A percentile compares a stretch with the other conserved stretches of the same genome.
phyloP scores from a whole-genome alignment of 75 land plant species.

The Picea glauca region DNA sequence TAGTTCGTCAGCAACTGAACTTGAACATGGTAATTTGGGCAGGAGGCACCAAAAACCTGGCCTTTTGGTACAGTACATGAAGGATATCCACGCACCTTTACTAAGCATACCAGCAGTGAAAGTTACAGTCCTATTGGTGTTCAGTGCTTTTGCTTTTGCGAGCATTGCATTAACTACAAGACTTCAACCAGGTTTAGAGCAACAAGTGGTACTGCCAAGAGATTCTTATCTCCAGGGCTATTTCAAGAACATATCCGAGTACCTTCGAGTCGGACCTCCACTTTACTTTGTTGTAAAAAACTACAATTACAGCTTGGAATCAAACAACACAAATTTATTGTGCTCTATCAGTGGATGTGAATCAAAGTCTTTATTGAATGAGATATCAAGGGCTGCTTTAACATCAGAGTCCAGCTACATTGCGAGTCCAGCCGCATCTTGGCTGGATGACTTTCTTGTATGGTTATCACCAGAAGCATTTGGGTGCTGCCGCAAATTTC shows the following conservation, averaged over 20 bases:
- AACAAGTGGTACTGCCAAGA: slow-evolving; percentile 79
- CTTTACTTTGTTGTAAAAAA: slow-evolving; percentile 90
- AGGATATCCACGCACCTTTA: slow-evolving; percentile 80
- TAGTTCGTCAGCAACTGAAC: slow-evolving; percentile 16
- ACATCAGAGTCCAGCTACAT: slow-evolving; percentile 76
- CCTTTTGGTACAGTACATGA: slow-evolving; percentile 55
- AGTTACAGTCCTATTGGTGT: slow-evolving; percentile 56
- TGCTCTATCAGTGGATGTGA: slow-evolving; percentile 98
- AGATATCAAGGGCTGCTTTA: slow-evolving; percentile 83
- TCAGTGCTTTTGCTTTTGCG: slow-evolving; percentile 64
- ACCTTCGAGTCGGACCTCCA: slow-evolving; percentile 93
- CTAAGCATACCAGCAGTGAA: slow-evolving; percentile 73
- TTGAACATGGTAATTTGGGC: slow-evolving; percentile 31
- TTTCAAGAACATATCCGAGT: slow-evolving; percentile 69
- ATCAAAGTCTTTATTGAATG: slow-evolving; percentile 81
- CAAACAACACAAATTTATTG: slow-evolving; percentile 75
- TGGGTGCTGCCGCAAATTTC: slow-evolving; percentile 92
- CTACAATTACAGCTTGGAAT: slow-evolving; percentile 76
- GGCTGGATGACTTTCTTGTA: slow-evolving; percentile 98
- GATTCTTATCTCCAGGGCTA: slow-evolving; percentile 99
- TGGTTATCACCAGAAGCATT: slow-evolving; percentile 99
- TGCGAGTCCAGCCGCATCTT: slow-evolving; percentile 97
- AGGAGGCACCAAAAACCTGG: slow-evolving; percentile 43
- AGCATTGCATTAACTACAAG: slow-evolving; percentile 85
- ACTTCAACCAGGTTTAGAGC: slow-evolving; percentile 87